These are phyloP conservation scores for Globisporangium splendens DNA, from an alignment of 352 stramenopile genomes.

Conservation along the genomic window DNA sequence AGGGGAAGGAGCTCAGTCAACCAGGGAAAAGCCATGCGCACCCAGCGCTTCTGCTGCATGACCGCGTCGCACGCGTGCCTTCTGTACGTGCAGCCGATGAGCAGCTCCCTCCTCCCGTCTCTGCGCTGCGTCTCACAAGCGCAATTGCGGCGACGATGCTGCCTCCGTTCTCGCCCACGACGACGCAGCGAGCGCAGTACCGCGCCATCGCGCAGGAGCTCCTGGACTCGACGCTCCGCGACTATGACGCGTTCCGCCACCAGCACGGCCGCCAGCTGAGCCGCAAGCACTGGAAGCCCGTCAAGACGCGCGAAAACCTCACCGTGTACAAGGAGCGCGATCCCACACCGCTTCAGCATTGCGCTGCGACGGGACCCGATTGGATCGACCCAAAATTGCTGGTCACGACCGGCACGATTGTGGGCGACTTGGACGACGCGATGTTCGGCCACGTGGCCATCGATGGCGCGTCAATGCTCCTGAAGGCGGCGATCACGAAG, in stretches of 20 bases:
- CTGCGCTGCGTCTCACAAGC: no score
- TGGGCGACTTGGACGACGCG: conserved; percentile 53
- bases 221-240: conserved; percentile 18
- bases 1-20: no score
- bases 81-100: no score
- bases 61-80: no score
- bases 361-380: neutral
- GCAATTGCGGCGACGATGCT: conserved; percentile 8
- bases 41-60: no score
- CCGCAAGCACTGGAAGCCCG: conserved; percentile 25
- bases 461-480: conserved; percentile 39
- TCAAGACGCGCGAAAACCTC: conserved; percentile 30
- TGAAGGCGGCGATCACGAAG: conserved; percentile 39
- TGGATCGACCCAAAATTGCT: conserved; percentile 5
- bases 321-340: conserved; percentile 28
- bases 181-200: conserved; percentile 15
- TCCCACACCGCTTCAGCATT: neutral
- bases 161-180: conserved; percentile 17
- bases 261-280: conserved; percentile 20
- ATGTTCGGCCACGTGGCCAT: conserved; percentile 47
- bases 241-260: conserved; percentile 23
- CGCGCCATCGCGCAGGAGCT: conserved; percentile 8
- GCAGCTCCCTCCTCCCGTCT: no score
- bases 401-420: conserved; percentile 32
- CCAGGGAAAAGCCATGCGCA: no score